Base-by-base conservation (phyloP, 306 rosid species). In the Casuarina cunninghamiana region DNA sequence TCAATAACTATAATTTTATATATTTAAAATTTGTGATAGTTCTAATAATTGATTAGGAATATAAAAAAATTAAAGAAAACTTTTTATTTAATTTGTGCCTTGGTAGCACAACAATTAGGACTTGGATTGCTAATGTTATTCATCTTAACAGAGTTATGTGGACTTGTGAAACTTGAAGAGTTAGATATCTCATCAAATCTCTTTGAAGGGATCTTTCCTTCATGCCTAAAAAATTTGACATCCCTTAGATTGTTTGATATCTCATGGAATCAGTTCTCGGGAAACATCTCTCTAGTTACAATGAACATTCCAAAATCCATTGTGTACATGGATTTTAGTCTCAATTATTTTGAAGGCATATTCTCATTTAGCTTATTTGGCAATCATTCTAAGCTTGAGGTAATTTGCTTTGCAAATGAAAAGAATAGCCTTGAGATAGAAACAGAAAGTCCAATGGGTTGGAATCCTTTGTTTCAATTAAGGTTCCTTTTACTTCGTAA, bases 211-310 rank as follows among this genome's bases (percentile, higher is more conserved):
- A 21, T 48, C 72, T 26, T 81, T 15, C 77, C 84, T 37, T 32
- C 19, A 16, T 81, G 80, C 68, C 41, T 81, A n/a, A 37, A 75
- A 0, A 81, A 81, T 65, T 21, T 81, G 19, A 70, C 74, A 12
- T 38, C 70, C 5, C 80, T 81, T n/a, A 43, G 42, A 17, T 16
- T 49, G 37, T 53, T 81, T 2, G 80, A 81, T 76, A 50, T 76
- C 41, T 70, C 84, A 32, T 0, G 53, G 0, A 81, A 81, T n/a
- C 60, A 50, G 7, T 68, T 81, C 3, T 21, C n/a, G 6, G 73
- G 80, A 42, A 76, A 75, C 61, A 42, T 76, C 41, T 66, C 75
- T 21, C 43, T 80, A 3, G 48, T 58, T 53, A 26, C 37, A 42
- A 49, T 81, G 26, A 38, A 48, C 1, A 61, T 4, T 3, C 77